phyloP scores from a whole-genome alignment of 2,329 filamentous ascomycete genomes.

The Fusarium paranaense region DNA sequence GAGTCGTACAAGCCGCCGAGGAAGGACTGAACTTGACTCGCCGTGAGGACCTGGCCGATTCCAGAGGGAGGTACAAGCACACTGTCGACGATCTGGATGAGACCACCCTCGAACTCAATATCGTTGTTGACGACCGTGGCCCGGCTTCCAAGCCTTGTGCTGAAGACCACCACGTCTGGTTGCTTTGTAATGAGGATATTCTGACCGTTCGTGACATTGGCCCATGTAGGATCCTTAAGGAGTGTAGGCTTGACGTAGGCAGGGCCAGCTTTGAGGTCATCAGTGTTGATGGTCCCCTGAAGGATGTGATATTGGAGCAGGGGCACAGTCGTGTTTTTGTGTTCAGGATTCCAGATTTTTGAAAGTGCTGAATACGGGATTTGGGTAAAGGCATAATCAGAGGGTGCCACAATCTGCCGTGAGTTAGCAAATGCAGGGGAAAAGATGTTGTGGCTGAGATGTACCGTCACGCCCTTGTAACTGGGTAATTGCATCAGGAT shows the following conservation, averaged over 20 bases:
- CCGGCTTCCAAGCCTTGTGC: constrained; percentile 60
- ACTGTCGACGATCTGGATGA: constrained; percentile 65
- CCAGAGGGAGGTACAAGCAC: constrained; percentile 61
- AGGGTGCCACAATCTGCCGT: constrained; percentile 65
- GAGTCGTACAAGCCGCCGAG: constrained; percentile 49
- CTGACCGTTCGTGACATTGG: constrained; percentile 63
- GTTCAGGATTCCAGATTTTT: constrained; percentile 58
- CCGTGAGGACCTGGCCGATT: constrained; percentile 62
- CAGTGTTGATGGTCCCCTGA: constrained; percentile 59
- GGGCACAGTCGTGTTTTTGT: constrained; percentile 57
- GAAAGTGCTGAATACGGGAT: constrained; percentile 64
- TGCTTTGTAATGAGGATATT: constrained; percentile 60
- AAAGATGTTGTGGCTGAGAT: constrained; percentile 21
- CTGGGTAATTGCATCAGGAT: constrained; percentile 58
- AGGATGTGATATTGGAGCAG: constrained; percentile 74
- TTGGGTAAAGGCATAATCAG: constrained; percentile 66
- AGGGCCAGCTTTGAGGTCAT: constrained; percentile 50
- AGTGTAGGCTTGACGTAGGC: constrained; percentile 57
- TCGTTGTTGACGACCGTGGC: constrained; percentile 57
- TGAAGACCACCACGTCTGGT: constrained; percentile 58
- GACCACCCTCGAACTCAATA: constrained; percentile 60
- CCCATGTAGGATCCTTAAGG: constrained; percentile 55
- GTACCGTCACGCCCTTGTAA: constrained; percentile 57
- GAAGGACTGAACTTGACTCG: constrained; percentile 58
- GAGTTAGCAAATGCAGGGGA: neutral